phyloP scores from a whole-genome alignment of 768 basidiomycete species.

The Boletus rubropictus region DNA sequence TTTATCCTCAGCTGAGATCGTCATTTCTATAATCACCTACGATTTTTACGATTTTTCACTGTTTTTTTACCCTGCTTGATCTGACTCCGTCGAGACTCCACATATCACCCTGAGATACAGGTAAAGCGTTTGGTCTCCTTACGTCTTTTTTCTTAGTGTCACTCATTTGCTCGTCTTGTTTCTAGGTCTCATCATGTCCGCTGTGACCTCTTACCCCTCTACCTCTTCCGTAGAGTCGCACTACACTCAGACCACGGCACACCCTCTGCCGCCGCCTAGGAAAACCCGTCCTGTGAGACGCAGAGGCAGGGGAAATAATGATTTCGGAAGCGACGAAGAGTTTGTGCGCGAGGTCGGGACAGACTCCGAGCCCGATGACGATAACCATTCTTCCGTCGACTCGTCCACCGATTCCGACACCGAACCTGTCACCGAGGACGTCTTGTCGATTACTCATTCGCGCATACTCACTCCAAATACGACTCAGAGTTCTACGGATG shows the following conservation, averaged over 20 bases:
- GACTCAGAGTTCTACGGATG: constrained; percentile 53
- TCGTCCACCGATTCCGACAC: constrained; percentile 67
- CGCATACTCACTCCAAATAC: constrained; percentile 62
- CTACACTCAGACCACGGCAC: constrained; percentile 25
- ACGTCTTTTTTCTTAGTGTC: constrained; percentile 20
- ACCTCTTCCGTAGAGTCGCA: constrained; percentile 29
- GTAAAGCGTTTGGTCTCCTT: constrained; percentile 29
- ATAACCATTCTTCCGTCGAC: constrained; percentile 52
- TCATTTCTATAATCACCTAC: background rate
- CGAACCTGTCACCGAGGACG: constrained; percentile 63
- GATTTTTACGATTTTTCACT: constrained; percentile 19
- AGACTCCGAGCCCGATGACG: constrained; percentile 63
- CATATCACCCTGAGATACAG: constrained; percentile 30
- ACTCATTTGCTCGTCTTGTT: constrained; percentile 1
- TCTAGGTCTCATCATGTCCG: constrained; percentile 40
- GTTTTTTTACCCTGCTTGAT: constrained; percentile 23
- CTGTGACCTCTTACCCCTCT: constrained; percentile 34
- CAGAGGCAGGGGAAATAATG: constrained; percentile 55
- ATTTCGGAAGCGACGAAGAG: constrained; percentile 71
- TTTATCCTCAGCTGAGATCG: constrained; percentile 18
- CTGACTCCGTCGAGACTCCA: constrained; percentile 16
- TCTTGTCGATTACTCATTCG: constrained; percentile 43
- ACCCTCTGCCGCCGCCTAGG: constrained; percentile 27
- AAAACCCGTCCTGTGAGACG: constrained; percentile 49
- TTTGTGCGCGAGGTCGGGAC: constrained; percentile 65